Base-by-base conservation (phyloP, 192 early-diverging fungal species). In the Coemansia aciculifera region DNA sequence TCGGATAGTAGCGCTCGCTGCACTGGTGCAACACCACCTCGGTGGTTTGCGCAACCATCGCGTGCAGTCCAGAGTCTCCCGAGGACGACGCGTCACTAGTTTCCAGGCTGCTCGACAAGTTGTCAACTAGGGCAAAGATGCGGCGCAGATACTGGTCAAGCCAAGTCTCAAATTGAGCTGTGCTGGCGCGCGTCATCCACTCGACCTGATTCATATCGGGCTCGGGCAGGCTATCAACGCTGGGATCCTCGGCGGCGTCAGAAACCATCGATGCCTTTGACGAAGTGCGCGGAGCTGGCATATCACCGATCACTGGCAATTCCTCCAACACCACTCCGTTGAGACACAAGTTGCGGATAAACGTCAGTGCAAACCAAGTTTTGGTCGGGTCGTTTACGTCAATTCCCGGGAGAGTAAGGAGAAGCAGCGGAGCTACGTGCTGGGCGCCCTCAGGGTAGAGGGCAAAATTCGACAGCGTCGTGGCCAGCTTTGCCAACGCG, bases 311-410 rank as follows among this genome's bases (percentile, higher is more conserved):
- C 2, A 66, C 56, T n/a, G 68, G 48, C 9, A 83, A 63, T 67
- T 83, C 81, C n/a, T 78, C 68, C 9, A 83, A 57, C 6, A 83
- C 73, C 10, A 83, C 81, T 24, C 81, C 81, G 42, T 75, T 83
- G 19, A 72, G 44, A 59, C 81, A 83, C 9, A 83, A 51, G 42
- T 75, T 74, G 63, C 67, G 61, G 10, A 83, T 54, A 70, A 83
- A 83, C 64, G 72, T 64, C 64, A 83, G 61, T 19, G 81, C 64
- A 66, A 73, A 79, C 71, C 63, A 77, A 4, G 95, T 89, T 74
- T 97, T 98, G 36, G 75, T 85, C 1, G 91, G 88, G 63, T 98
- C 96, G 75, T 98, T 98, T 71, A 95, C 81, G 68, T 98, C 95
- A 32, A 98, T 92, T 27, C 95, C 96, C 0, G 95, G 95, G 12